Evolutionary conservation across 176 grass and related monocot genomes (phyloP).

Genomic region (Ampelocalamus luodianensis): DNA sequence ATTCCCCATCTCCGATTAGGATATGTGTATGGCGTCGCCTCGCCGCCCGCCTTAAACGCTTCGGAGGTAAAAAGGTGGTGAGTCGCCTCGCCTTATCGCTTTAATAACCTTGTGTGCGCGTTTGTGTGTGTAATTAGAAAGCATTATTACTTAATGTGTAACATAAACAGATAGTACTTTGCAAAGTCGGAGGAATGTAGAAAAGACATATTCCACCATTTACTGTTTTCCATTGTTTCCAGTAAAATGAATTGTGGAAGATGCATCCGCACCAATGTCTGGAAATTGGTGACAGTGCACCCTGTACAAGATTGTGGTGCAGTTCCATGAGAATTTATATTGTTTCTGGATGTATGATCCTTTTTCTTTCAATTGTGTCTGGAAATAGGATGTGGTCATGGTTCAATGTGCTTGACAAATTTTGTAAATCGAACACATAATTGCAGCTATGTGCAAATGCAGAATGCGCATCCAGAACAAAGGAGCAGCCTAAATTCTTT

Average conservation of each 20-base stretch:
- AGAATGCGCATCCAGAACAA: not conserved
- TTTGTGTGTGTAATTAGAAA: too few relatives aligned
- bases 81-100: too few relatives aligned
- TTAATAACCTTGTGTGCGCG: too few relatives aligned
- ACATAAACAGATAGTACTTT: not conserved
- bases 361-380: too few relatives aligned
- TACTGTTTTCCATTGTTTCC: not conserved
- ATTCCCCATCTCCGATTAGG: too few relatives aligned
- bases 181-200: not conserved
- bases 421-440: not conserved
- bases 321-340: too few relatives aligned
- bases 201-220: not conserved
- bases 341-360: too few relatives aligned
- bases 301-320: too few relatives aligned
- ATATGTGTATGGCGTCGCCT: too few relatives aligned
- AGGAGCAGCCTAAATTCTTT: too few relatives aligned
- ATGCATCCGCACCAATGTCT: not conserved
- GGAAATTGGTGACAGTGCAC: not conserved
- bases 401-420: constrained; percentile 12
- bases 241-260: not conserved
- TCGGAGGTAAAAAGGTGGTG: too few relatives aligned
- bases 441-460: constrained; percentile 6
- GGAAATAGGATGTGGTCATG: not conserved
- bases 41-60: too few relatives aligned
- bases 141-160: not conserved